Percentiles rank a stretch among this genome's conserved stretches.
Conservation (phyloP, 2,329 filamentous ascomycete genomes). For the Coniosporium tulheliwenetii region DNA sequence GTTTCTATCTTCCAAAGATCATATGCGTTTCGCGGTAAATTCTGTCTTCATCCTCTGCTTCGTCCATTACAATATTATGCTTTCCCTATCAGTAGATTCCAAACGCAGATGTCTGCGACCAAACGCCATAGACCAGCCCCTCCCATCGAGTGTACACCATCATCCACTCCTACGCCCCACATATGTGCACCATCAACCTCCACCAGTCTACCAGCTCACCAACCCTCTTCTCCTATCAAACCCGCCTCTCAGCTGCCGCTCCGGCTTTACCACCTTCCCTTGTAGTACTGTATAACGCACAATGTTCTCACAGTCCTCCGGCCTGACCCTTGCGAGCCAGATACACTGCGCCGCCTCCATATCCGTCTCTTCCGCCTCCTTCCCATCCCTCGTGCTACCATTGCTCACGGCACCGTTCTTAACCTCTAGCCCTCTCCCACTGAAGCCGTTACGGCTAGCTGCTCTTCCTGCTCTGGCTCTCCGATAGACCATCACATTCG, state of each 20-base stretch:
- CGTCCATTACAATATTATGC: no score
- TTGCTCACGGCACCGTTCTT: no score
- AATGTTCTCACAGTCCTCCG: slow-evolving; percentile 87
- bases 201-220: slow-evolving; percentile 59
- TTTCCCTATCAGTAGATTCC: no score
- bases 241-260: slow-evolving; percentile 69
- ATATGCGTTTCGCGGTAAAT: no score
- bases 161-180: no score
- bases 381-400: slow-evolving; percentile 9
- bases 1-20: no score
- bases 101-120: no score
- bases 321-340: slow-evolving; percentile 72
- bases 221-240: slow-evolving; percentile 72
- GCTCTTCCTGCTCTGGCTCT: slow-evolving; percentile 22
- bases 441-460: slow-evolving; percentile 5
- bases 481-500: slow-evolving; percentile 87
- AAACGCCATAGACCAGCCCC: no score
- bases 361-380: slow-evolving; percentile 22
- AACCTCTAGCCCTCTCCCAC: slow-evolving; percentile 4
- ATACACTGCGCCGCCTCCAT: slow-evolving; percentile 65
- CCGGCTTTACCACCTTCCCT: slow-evolving; percentile 87
- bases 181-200: no score
- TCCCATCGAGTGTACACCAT: no score
- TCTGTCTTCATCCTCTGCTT: no score
- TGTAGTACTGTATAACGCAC: slow-evolving; percentile 78